Percentiles rank a stretch among this genome's conserved stretches.
Evolutionary conservation across 2,329 filamentous ascomycete genomes (phyloP).

Genomic region (Tolypocladium inflatum): DNA sequence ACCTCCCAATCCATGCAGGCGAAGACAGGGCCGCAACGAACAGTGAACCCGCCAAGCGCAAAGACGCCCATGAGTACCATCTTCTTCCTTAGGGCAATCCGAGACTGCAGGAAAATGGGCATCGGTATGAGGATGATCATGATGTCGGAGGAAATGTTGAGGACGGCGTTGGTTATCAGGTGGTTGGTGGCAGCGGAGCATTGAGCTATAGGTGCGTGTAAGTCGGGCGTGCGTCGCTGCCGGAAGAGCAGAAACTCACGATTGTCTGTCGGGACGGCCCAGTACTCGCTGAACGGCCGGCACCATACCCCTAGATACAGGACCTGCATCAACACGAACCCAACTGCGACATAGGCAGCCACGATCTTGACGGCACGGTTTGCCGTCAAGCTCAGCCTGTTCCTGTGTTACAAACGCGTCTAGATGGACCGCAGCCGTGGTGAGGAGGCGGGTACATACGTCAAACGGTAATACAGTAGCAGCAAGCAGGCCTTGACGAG

Average conservation of each 20-base stretch:
- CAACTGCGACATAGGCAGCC: constrained; percentile 33
- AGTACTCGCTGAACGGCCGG: constrained; percentile 45
- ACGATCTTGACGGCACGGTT: constrained; percentile 39
- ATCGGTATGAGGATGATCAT: constrained; percentile 50
- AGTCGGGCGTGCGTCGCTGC: constrained; percentile 1
- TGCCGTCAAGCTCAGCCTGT: constrained; percentile 34
- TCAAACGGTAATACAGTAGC: constrained; percentile 46
- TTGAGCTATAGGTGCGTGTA: constrained; percentile 30
- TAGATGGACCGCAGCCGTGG: too few relatives aligned
- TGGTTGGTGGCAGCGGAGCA: constrained; percentile 48
- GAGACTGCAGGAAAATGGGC: constrained; percentile 39
- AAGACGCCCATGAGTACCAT: constrained; percentile 37
- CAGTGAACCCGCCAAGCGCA: constrained; percentile 35
- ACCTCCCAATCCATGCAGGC: neutral
- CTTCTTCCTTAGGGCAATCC: constrained; percentile 42
- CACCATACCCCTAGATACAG: constrained; percentile 43
- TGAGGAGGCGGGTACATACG: constrained; percentile 20
- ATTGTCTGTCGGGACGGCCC: constrained; percentile 43
- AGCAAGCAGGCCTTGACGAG: constrained; percentile 46
- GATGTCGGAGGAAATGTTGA: constrained; percentile 52
- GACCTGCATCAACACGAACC: constrained; percentile 41
- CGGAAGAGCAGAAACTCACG: constrained; percentile 17
- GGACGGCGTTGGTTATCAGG: constrained; percentile 46
- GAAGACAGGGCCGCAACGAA: constrained; percentile 14
- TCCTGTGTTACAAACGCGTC: neutral